Evolutionary conservation across 768 basidiomycete species (phyloP).

Genomic region (Tephrocybe rancida): DNA sequence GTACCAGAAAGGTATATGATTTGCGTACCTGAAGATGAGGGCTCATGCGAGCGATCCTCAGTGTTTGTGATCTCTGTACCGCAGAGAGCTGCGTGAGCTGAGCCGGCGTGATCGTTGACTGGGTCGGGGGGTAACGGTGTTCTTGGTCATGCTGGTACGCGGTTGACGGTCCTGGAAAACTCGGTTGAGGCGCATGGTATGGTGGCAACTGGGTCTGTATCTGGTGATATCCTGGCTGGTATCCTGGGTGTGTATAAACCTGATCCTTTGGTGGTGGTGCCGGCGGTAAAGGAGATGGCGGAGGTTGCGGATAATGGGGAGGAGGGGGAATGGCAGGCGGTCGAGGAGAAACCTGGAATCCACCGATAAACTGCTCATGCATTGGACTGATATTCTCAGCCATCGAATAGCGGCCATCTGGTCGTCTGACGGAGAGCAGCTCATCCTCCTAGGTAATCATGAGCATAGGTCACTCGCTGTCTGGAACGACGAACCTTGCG

Average conservation of each 20-base stretch:
- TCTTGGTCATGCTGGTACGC: conserved; percentile 13
- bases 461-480: conserved; percentile 6
- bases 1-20: neutral
- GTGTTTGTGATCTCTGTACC: conserved; percentile 63
- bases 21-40: conserved; percentile 69
- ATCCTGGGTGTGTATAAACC: conserved; percentile 24
- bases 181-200: conserved; percentile 6
- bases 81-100: conserved; percentile 56
- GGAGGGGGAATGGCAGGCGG: conserved; percentile 44
- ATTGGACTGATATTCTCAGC: conserved; percentile 63
- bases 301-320: conserved; percentile 26
- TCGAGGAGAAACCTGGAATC: conserved; percentile 40
- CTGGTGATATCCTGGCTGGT: conserved; percentile 6
- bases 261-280: conserved; percentile 51
- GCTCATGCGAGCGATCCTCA: conserved; percentile 67
- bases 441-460: conserved; percentile 31
- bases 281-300: conserved; percentile 47
- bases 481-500: conserved; percentile 42
- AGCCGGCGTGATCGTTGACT: conserved; percentile 34
- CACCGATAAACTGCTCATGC: conserved; percentile 63
- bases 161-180: conserved; percentile 14
- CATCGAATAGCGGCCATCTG: conserved; percentile 54
- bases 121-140: conserved; percentile 23
- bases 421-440: conserved; percentile 26
- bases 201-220: conserved; percentile 3